Evolutionary conservation across 805 yeast genomes (phyloP).

Genomic region (Tetrapisispora phaffii): DNA sequence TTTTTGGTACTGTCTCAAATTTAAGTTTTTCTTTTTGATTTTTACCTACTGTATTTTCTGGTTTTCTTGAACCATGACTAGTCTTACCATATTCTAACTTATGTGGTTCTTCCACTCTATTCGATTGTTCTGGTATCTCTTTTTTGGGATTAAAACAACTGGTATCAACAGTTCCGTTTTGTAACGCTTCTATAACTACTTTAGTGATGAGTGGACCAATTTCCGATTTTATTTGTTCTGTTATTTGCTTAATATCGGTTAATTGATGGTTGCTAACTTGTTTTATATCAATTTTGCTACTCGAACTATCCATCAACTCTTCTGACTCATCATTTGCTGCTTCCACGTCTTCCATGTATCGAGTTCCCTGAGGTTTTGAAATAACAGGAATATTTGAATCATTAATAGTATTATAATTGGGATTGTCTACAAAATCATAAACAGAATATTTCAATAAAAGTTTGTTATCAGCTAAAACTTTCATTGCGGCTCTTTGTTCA

Average conservation of each 20-base stretch:
- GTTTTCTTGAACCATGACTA: not conserved
- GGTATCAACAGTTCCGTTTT: not conserved
- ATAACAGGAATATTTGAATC: not conserved
- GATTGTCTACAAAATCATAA: constrained; percentile 4
- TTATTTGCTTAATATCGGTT: too few species aligned
- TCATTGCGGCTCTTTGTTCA: constrained; percentile 72
- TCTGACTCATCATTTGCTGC: not conserved
- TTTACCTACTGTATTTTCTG: not conserved
- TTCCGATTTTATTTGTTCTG: not conserved
- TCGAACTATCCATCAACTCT: not conserved
- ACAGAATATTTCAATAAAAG: constrained; percentile 43
- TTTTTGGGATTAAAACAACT: not conserved
- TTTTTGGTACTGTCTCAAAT: not conserved
- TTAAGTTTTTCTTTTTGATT: not conserved
- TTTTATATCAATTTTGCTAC: not conserved
- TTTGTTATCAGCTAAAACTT: constrained; percentile 47
- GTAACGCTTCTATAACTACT: constrained; percentile 3
- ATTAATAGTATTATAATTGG: not conserved
- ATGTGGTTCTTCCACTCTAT: not conserved
- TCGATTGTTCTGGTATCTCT: not conserved
- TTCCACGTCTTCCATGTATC: not conserved
- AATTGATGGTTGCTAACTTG: too few species aligned
- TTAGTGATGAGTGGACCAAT: not conserved
- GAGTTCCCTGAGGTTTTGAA: not conserved
- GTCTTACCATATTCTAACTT: too few species aligned